A percentile compares a stretch with the other conserved stretches of the same genome.
Conservation (phyloP, 1,284 basidiomycete species). For the Lentinula novae-zelandiae region DNA sequence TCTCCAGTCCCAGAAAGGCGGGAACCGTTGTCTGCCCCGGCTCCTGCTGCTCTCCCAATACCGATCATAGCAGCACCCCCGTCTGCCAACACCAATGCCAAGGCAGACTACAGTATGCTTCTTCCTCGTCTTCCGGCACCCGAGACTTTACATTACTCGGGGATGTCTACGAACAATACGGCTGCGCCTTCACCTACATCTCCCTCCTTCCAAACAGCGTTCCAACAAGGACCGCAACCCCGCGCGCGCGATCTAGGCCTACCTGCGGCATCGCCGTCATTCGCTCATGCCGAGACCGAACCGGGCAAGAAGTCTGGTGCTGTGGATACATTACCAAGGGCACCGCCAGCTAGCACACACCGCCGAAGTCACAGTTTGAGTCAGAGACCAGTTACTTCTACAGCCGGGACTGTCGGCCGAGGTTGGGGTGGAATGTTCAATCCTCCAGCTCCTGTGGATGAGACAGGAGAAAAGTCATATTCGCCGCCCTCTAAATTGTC, state of each 20-base stretch:
- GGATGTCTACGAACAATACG: conserved; percentile 49
- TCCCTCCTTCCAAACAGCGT: conserved; percentile 34
- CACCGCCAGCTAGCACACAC: conserved; percentile 66
- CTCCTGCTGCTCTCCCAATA: neutral
- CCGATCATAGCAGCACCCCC: conserved; percentile 6
- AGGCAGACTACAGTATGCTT: conserved; percentile 78
- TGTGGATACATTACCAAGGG: conserved; percentile 43
- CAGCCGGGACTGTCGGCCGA: conserved; percentile 16
- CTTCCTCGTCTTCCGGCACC: conserved; percentile 80
- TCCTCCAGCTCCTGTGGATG: conserved; percentile 8
- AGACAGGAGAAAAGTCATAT: neutral
- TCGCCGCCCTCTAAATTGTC: neutral
- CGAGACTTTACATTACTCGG: conserved; percentile 73
- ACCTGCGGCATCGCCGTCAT: conserved; percentile 24
- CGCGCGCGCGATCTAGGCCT: conserved; percentile 54
- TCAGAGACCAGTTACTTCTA: conserved; percentile 54
- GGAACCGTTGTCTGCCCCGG: conserved; percentile 9
- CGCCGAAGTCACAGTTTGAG: conserved; percentile 74
- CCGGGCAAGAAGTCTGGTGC: conserved; percentile 38
- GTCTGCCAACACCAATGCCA: conserved; percentile 26
- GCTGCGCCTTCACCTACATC: conserved; percentile 53
- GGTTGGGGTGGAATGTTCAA: conserved; percentile 31
- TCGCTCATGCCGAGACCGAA: conserved; percentile 30
- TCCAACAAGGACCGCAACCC: conserved; percentile 42
- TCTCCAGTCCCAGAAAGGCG: conserved; percentile 5